Percentiles rank a stretch among this genome's conserved stretches.
These are phyloP conservation scores for Microdochium trichocladiopsis DNA, from an alignment of 2,329 filamentous ascomycete genomes.

Conservation along the genomic window DNA sequence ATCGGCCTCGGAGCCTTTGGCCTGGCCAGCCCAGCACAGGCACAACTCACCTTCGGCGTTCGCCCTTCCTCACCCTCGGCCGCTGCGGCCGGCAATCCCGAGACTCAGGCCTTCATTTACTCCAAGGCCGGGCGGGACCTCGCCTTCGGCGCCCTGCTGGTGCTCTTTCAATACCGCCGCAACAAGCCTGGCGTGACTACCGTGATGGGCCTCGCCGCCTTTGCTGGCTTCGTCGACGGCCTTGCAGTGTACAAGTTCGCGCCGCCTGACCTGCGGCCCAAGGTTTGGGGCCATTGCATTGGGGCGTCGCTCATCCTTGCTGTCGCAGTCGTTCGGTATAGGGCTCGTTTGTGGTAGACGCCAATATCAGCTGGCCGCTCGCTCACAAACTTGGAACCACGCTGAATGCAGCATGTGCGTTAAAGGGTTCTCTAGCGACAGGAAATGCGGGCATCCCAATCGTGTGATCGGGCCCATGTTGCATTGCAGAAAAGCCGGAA, in stretches of 20 bases:
- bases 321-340: not conserved
- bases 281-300: not conserved
- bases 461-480: too few relatives aligned
- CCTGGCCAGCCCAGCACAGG: not conserved
- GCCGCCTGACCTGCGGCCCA: not conserved
- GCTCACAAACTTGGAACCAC: too few relatives aligned
- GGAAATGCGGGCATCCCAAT: too few relatives aligned
- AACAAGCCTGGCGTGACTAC: not conserved
- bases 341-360: not conserved
- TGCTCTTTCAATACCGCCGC: not conserved
- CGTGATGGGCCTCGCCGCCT: not conserved
- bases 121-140: not conserved
- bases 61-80: not conserved
- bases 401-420: too few relatives aligned
- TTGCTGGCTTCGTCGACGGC: not conserved
- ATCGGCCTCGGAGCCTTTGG: not conserved
- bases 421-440: too few relatives aligned
- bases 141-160: not conserved
- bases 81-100: not conserved
- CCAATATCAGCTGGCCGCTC: too few relatives aligned
- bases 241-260: not conserved
- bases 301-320: not conserved
- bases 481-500: too few relatives aligned
- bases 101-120: not conserved
- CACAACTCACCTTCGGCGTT: not conserved